Evolutionary conservation across 2,329 filamentous ascomycete species (phyloP), one percentile per base, ranked within the genome.

Genomic region (Sporothrix globosa): DNA sequence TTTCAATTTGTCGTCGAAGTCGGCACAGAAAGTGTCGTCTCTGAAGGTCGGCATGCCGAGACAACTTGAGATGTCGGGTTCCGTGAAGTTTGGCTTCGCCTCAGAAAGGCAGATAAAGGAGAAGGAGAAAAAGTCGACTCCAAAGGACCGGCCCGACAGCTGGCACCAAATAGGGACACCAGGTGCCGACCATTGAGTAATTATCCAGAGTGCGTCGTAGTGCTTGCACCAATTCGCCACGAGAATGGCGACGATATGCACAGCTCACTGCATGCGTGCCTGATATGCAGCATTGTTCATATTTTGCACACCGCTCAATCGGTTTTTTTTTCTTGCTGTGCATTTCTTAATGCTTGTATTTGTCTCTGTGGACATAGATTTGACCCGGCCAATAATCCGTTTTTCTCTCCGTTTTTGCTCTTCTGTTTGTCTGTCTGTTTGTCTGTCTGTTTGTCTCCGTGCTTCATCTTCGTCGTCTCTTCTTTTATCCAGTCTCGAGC

Each of bases 401-500:
- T 53, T 5, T 46, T 21, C 1, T 48, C 10, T 30, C 7, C 17
- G 19, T 68, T 68, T 39, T 10, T 7, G 5, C 13, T 13, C 2
- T 13, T 21, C 13, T 67, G 9, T 4, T 44, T 54, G 5, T 24
- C 0, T 54, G 54, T 27, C n/a, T 19, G 11, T 58, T 41, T 67
- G 9, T 24, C 0, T 54, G 54, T 27, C n/a, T 19, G 11, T 58
- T 41, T 67, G 9, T 14, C 3, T 21, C 5, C 2, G 81, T 91
- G 86, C 74, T 90, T 84, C 74, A 90, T 84, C 70, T 84, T 80
- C 5, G 4, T 50, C 48, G 44, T 50, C 3, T 88, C 86, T 74
- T 93, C 90, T 34, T 74, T 30, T 27, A 69, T 14, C 56, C 58
- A n/a, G 68, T 63, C 68, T 94, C 90, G 41, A 99, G 84, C 75